phyloP scores from a whole-genome alignment of 306 rosid genomes.

The Glycyrrhiza uralensis region DNA sequence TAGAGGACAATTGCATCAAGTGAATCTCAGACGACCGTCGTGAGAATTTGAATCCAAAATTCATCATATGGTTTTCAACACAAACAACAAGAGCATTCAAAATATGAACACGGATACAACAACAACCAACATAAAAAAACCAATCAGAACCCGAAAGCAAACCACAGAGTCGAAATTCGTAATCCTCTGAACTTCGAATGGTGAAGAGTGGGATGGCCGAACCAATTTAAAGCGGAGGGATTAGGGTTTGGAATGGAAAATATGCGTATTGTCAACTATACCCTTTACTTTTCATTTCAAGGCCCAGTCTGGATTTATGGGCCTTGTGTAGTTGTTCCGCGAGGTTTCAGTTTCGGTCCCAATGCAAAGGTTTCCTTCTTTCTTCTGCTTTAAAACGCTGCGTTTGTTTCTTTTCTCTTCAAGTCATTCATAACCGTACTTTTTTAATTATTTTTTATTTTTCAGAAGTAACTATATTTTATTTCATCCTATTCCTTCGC shows the following conservation, averaged over 20 bases:
- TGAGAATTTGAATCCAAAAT: conserved; percentile 29
- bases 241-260: conserved; percentile 9
- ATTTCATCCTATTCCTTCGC: no score
- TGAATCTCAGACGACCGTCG: conserved; percentile 37
- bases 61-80: conserved; percentile 11
- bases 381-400: background rate
- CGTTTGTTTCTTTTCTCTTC: background rate
- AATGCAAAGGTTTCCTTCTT: no score
- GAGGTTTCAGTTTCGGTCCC: no score
- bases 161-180: no score
- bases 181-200: background rate
- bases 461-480: no score
- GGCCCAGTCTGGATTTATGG: background rate
- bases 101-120: background rate
- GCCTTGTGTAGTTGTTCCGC: background rate
- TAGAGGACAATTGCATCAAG: conserved; percentile 24
- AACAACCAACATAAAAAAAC: background rate
- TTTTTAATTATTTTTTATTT: no score
- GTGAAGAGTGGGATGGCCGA: background rate
- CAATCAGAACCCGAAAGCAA: background rate
- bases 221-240: background rate
- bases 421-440: no score
- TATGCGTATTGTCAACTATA: background rate
- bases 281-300: background rate
- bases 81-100: background rate